phyloP scores from a whole-genome alignment of 106 monocot genomes.

The Acanthochlamys bracteata region DNA sequence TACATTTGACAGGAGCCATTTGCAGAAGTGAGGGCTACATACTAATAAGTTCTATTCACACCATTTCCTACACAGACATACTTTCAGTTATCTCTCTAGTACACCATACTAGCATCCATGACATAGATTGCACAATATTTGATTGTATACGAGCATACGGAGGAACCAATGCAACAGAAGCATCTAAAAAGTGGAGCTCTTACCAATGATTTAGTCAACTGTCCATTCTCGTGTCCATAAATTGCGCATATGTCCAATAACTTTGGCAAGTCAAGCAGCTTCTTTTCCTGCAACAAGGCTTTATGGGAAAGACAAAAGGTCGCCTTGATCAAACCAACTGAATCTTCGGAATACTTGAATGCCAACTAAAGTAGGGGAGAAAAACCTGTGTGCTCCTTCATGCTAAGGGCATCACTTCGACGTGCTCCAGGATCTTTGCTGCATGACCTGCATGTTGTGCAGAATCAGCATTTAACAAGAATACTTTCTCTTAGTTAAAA shows the following conservation, averaged over 20 bases:
- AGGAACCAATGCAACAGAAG: too few relatives aligned
- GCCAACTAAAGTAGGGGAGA: background rate
- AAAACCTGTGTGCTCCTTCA: constrained; percentile 51
- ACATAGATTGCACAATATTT: too few relatives aligned
- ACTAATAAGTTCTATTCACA: too few relatives aligned
- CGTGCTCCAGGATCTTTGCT: constrained; percentile 48
- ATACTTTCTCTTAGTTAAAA: too few relatives aligned
- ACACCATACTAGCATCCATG: too few relatives aligned
- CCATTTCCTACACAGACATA: too few relatives aligned
- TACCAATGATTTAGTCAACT: constrained; percentile 46
- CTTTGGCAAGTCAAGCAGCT: constrained; percentile 54
- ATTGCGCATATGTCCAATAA: constrained; percentile 82
- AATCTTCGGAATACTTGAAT: background rate
- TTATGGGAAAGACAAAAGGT: constrained; percentile 19
- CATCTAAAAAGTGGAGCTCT: background rate
- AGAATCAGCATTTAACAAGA: too few relatives aligned
- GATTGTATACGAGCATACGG: too few relatives aligned
- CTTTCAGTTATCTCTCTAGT: too few relatives aligned
- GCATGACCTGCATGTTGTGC: constrained; percentile 40
- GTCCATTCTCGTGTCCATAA: constrained; percentile 55
- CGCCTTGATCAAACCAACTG: background rate
- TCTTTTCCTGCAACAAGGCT: constrained; percentile 76
- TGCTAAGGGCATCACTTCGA: constrained; percentile 38
- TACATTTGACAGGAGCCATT: too few relatives aligned
- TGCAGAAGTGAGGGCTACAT: too few relatives aligned